These are phyloP conservation scores for Craterostigma plantagineum DNA, from an alignment of 257 asterid genomes.

Conservation along the genomic window DNA sequence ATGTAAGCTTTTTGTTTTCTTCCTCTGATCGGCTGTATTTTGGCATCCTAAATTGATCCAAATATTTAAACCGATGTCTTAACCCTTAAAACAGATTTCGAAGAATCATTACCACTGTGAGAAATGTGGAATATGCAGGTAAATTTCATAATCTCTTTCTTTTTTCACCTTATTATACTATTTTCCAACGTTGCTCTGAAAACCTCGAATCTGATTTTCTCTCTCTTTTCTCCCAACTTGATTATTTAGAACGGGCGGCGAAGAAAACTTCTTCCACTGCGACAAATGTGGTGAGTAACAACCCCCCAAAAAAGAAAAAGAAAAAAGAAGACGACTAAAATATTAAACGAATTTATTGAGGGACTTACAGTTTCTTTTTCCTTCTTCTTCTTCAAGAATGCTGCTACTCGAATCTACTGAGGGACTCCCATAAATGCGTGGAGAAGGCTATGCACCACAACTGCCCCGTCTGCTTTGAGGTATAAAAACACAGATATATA, in stretches of 20 bases:
- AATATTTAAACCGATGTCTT: background rate
- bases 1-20: conserved; percentile 19
- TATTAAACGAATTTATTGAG: too few relatives aligned
- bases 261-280: conserved; percentile 58
- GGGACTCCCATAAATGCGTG: conserved; percentile 40
- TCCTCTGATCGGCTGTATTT: too few relatives aligned
- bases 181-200: too few relatives aligned
- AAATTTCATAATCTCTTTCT: too few relatives aligned
- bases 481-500: conserved; percentile 5
- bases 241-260: conserved; percentile 54
- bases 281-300: conserved; percentile 38
- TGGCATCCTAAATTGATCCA: too few relatives aligned
- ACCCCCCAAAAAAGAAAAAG: too few relatives aligned
- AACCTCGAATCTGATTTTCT: too few relatives aligned
- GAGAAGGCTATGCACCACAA: conserved; percentile 74
- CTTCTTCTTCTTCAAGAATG: conserved; percentile 52
- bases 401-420: conserved; percentile 33
- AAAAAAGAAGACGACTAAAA: too few relatives aligned
- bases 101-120: conserved; percentile 66
- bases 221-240: background rate
- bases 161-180: too few relatives aligned
- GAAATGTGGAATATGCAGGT: conserved; percentile 72
- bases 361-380: too few relatives aligned
- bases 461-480: conserved; percentile 70
- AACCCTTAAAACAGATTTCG: conserved; percentile 23